Evolutionary conservation across 2,329 filamentous ascomycete species (phyloP).

Genomic region (Claviceps cyperi): DNA sequence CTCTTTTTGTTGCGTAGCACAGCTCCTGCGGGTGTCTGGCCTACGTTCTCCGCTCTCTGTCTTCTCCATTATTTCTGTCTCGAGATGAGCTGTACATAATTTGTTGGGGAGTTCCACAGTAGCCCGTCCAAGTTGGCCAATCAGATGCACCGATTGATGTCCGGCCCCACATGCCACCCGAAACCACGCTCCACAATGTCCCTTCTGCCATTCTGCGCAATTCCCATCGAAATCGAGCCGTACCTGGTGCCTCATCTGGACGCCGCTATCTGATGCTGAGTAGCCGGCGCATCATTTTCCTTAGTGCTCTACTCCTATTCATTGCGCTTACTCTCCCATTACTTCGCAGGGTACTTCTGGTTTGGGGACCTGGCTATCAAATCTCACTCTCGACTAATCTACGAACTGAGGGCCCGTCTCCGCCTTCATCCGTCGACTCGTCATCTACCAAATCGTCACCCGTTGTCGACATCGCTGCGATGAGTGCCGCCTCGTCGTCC

Average conservation of each 20-base stretch:
- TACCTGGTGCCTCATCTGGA: background rate
- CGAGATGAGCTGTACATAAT: too few relatives aligned
- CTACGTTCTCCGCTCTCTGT: too few relatives aligned
- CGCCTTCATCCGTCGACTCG: background rate
- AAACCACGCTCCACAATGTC: background rate
- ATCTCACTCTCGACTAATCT: background rate
- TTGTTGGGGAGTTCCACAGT: background rate
- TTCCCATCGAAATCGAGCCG: background rate
- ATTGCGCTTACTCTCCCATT: background rate
- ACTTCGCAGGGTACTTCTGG: background rate
- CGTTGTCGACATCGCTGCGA: background rate
- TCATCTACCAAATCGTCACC: background rate
- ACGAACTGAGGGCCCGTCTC: background rate
- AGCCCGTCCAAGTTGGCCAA: background rate
- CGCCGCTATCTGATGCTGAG: background rate
- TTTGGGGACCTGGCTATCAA: background rate
- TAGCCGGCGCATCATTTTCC: background rate
- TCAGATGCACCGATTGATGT: background rate
- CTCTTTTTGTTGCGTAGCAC: too few relatives aligned
- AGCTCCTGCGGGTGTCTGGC: too few relatives aligned
- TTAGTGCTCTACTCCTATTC: background rate
- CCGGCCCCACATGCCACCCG: too few relatives aligned
- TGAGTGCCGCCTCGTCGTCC: constrained; percentile 10
- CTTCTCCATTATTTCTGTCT: too few relatives aligned
- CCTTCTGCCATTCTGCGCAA: background rate